Base-by-base conservation (phyloP, 495 filamentous ascomycete species). In the Opeltia flavorubescens region DNA sequence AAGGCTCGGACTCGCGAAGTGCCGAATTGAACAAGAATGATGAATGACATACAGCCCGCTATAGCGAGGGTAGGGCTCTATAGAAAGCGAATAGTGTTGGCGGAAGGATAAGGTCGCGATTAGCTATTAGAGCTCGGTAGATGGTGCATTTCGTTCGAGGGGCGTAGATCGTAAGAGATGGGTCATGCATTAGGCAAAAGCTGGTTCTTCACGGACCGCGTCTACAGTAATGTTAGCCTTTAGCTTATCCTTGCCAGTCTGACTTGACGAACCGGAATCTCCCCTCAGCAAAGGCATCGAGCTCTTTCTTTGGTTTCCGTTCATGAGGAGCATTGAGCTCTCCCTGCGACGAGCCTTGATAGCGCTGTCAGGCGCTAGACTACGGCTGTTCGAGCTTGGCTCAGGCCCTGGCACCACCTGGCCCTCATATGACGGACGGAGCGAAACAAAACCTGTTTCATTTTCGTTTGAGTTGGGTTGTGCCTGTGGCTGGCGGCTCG, bases 371-470 rank as follows among this genome's bases (percentile, higher is more conserved):
- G 69, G 63, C 36, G 55, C 52, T 46, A 74, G 48, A 56, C 60
- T 74, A 34, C 61, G 63, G 50, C 66, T 53, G 20, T 69, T 60
- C 28, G 48, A 40, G 41, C 50, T 59, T 47, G 66, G 68, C 46
- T 64, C 62, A 41, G 59, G 60, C 7, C 59, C 56, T 7, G 55
- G 56, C 45, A 61, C 51, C 12, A 51, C 55, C 12, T 57, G 52
- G 15, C 50, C 44, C 23, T 78, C 73, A 55, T 83, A 81, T n/a
- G 67, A 68, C 6, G 74, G 75, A 38, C 79, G 72, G 44, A 81
- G 59, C 0, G 78, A 72, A 13, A 77, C 70, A 57, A 82, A 81
- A 5, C 78, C 78, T 12, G 72, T 77, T 29, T 80, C 74, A 31
- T 69, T 50, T 12, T 53, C 58, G 46, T 31, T 48, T 41, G 54